Percentiles rank a stretch among this genome's conserved stretches.
Conservation (phyloP, 768 basidiomycete species). For the Lactifluus piperatus region DNA sequence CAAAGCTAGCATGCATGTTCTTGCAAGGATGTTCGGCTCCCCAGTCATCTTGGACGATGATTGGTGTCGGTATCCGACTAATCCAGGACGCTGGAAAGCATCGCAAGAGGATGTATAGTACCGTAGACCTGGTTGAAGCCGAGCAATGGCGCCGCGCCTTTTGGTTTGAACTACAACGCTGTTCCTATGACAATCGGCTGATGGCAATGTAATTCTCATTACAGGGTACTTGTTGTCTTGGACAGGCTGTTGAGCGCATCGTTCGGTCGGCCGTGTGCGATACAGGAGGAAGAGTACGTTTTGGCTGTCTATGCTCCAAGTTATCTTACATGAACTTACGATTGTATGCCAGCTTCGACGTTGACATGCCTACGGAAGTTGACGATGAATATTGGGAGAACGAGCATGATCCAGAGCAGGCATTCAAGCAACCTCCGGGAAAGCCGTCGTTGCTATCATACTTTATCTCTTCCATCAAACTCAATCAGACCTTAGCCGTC, state of each 20-base stretch:
- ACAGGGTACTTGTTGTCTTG: slow-evolving; percentile 41
- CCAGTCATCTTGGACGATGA: slow-evolving; percentile 47
- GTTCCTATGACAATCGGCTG: background rate
- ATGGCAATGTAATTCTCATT: background rate
- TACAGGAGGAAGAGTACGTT: slow-evolving; percentile 69
- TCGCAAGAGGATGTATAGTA: slow-evolving; percentile 36
- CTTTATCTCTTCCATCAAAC: slow-evolving; percentile 48
- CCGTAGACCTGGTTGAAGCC: slow-evolving; percentile 41
- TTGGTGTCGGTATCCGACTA: slow-evolving; percentile 58
- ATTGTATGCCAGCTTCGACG: slow-evolving; percentile 21
- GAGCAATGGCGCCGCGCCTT: slow-evolving; percentile 71
- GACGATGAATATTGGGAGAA: slow-evolving; percentile 21
- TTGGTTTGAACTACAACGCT: slow-evolving; percentile 32
- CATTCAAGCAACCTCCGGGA: slow-evolving; percentile 56
- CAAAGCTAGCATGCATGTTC: slow-evolving; percentile 31
- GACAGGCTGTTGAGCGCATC: slow-evolving; percentile 40
- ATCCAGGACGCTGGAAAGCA: slow-evolving; percentile 75
- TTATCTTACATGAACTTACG: background rate
- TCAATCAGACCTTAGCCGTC: slow-evolving; percentile 56
- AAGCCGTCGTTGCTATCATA: slow-evolving; percentile 46
- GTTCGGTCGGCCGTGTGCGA: slow-evolving; percentile 60
- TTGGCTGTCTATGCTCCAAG: background rate
- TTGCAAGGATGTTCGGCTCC: slow-evolving; percentile 39
- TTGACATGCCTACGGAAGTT: slow-evolving; percentile 17
- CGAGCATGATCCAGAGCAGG: slow-evolving; percentile 12